phyloP scores from a whole-genome alignment of 2,329 filamentous ascomycete species.

The Bimuria novae-zelandiae region DNA sequence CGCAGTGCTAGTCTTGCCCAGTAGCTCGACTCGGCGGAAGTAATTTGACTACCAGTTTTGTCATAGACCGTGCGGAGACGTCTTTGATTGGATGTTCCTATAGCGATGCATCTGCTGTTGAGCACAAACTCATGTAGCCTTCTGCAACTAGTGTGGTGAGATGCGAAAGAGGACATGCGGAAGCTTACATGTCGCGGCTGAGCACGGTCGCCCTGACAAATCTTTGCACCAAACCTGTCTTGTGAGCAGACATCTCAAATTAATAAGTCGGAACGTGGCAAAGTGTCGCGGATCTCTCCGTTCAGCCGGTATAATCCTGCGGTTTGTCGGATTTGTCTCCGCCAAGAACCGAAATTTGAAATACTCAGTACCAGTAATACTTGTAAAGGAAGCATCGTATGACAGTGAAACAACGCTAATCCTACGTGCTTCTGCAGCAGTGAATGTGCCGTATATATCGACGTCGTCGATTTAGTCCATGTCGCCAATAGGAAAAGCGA shows the following conservation, averaged over 20 bases:
- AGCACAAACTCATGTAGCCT: background rate
- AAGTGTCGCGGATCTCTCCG: no score
- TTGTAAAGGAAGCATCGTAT: conserved; percentile 3
- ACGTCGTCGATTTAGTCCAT: conserved; percentile 51
- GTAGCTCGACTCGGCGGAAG: no score
- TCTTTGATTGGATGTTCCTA: background rate
- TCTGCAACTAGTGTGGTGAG: background rate
- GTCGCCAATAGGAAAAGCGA: conserved; percentile 47
- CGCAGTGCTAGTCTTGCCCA: no score
- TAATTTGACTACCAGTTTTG: no score
- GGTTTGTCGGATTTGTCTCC: background rate
- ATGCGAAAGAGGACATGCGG: background rate
- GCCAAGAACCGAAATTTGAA: background rate
- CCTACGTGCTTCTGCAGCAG: conserved; percentile 48
- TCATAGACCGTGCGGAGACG: no score
- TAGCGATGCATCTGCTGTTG: no score
- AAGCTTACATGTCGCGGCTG: background rate
- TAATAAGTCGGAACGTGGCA: no score
- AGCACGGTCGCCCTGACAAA: background rate
- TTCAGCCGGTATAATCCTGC: no score
- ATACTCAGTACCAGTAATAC: background rate
- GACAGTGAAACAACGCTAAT: conserved; percentile 45
- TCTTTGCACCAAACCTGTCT: no score
- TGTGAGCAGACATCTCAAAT: no score
- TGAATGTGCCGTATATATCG: conserved; percentile 55